phyloP scores from a whole-genome alignment of 306 rosid genomes.

The Trichosanthes truncata region DNA sequence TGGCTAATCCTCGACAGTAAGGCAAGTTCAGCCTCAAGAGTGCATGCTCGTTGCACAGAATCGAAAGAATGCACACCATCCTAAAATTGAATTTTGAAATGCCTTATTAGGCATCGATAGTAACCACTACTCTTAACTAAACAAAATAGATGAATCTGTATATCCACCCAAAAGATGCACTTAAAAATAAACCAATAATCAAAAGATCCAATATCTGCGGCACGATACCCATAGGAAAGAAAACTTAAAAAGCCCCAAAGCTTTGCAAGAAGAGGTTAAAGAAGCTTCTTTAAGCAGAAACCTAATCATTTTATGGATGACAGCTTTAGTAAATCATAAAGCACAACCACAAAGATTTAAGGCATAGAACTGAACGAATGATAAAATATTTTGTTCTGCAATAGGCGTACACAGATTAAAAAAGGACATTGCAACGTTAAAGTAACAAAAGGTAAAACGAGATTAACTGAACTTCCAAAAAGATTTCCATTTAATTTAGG shows the following conservation, averaged over 20 bases:
- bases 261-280: neutral
- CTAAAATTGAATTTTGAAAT: slow-evolving; percentile 25
- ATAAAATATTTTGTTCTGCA: neutral
- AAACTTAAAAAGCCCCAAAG: neutral
- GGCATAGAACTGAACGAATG: neutral
- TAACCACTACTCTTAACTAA: neutral
- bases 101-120: slow-evolving; percentile 1
- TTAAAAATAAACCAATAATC: neutral
- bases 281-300: neutral
- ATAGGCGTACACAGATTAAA: neutral
- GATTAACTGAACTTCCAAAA: neutral
- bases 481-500: neutral
- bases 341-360: neutral
- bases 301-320: neutral
- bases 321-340: neutral
- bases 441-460: neutral
- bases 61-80: slow-evolving; percentile 69
- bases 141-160: neutral
- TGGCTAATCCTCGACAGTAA: slow-evolving; percentile 68
- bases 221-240: neutral
- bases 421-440: neutral
- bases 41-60: slow-evolving; percentile 75
- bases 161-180: neutral
- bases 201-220: neutral
- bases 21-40: slow-evolving; percentile 86